phyloP scores from a whole-genome alignment of 1,139 yeast species.

The Debaryomycetaceae sp. region DNA sequence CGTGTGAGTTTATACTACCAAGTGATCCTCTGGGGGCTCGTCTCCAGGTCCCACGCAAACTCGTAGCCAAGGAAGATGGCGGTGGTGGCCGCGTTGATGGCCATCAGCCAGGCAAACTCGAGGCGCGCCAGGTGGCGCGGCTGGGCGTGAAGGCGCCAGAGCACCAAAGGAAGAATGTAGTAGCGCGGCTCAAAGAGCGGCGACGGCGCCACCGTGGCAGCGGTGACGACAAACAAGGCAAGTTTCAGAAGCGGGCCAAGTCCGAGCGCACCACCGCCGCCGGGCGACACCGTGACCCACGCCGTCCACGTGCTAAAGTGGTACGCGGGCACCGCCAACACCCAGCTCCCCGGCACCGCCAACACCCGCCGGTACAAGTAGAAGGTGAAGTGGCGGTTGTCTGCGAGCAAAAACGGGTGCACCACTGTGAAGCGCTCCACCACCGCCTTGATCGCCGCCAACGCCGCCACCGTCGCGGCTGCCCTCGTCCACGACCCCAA shows the following conservation, averaged over 20 bases:
- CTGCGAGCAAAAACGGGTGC: constrained; percentile 91
- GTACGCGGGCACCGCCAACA: constrained; percentile 59
- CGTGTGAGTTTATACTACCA: no score
- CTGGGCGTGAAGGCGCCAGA: constrained; percentile 17
- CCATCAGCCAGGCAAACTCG: constrained; percentile 61
- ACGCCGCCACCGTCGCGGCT: constrained; percentile 15
- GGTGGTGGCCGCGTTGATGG: constrained; percentile 51
- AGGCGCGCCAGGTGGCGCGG: constrained; percentile 33
- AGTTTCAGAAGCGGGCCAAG: constrained; percentile 33
- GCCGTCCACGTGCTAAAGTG: constrained; percentile 62
- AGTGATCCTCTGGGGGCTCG: constrained; percentile 69
- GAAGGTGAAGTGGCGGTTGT: constrained; percentile 89
- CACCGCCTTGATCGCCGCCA: constrained; percentile 38
- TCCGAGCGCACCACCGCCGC: constrained; percentile 8
- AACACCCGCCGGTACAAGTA: constrained; percentile 71
- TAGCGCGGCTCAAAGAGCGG: constrained; percentile 94
- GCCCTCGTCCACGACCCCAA: constrained; percentile 13
- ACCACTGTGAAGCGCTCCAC: constrained; percentile 63
- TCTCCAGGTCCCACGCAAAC: constrained; percentile 66
- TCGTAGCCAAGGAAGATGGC: constrained; percentile 56
- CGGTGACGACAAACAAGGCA: constrained; percentile 49
- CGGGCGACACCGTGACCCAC: constrained; percentile 36
- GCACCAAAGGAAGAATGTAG: constrained; percentile 72
- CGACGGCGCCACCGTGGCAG: constrained; percentile 71
- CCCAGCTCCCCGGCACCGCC: constrained; percentile 34